Evolutionary conservation across 2,329 filamentous ascomycete genomes (phyloP).

Genomic region (Talaromyces sp.): DNA sequence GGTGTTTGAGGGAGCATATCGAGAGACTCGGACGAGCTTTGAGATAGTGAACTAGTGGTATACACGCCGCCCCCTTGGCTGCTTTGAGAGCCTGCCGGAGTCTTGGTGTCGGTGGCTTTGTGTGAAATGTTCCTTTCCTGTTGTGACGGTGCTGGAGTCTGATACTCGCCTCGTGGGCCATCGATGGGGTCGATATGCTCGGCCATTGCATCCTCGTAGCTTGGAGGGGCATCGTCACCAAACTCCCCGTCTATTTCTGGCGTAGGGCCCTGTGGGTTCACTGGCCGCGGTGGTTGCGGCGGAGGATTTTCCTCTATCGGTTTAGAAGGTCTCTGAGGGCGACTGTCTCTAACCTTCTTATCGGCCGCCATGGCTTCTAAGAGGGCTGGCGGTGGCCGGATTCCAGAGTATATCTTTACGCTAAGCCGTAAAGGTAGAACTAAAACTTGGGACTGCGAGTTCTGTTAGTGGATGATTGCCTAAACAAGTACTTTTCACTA

Average conservation of each 20-base stretch:
- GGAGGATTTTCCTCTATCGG: constrained; percentile 1
- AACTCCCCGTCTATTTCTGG: constrained; percentile 19
- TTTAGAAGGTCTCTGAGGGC: neutral
- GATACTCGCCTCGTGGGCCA: constrained; percentile 56
- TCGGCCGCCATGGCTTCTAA: constrained; percentile 57
- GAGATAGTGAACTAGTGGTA: constrained; percentile 16
- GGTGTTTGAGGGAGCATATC: constrained; percentile 36
- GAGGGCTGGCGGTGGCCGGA: constrained; percentile 72
- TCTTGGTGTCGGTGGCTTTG: constrained; percentile 33
- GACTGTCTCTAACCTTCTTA: neutral
- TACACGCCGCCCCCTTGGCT: constrained; percentile 19
- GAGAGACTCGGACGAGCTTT: constrained; percentile 31
- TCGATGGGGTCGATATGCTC: constrained; percentile 70
- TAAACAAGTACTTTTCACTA: neutral
- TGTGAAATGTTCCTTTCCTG: constrained; percentile 19
- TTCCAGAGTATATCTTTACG: constrained; percentile 80
- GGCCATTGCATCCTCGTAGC: constrained; percentile 90
- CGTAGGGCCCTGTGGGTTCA: neutral
- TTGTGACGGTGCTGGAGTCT: constrained; percentile 37
- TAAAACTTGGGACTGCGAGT: constrained; percentile 62
- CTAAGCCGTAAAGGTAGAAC: constrained; percentile 74
- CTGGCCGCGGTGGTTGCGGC: constrained; percentile 8
- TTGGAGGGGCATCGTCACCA: constrained; percentile 77
- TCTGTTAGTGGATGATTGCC: constrained; percentile 13
- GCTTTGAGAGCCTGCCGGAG: constrained; percentile 22